Evolutionary conservation across 148 eudicot species (phyloP).

Genomic region (Nepenthes gracilis): DNA sequence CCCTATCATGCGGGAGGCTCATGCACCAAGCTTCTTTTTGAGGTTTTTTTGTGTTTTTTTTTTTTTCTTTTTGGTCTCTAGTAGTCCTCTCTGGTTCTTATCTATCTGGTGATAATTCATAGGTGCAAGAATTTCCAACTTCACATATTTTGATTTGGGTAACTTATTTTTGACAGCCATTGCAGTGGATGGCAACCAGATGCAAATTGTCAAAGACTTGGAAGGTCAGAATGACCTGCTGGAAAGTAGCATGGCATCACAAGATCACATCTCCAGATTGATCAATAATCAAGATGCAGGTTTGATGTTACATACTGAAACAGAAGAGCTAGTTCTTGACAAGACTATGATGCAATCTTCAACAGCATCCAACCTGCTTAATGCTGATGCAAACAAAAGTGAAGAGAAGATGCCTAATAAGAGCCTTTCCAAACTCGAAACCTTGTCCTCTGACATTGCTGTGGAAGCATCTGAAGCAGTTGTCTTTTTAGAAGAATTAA

Average conservation of each 20-base stretch:
- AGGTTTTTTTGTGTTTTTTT: too few relatives aligned
- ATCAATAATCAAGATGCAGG: constrained; percentile 2
- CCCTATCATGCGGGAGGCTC: too few relatives aligned
- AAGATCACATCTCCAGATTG: constrained; percentile 10
- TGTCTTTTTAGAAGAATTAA: constrained; percentile 2
- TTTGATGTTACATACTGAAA: constrained; percentile 9
- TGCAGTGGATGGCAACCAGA: constrained; percentile 7
- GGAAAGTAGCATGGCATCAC: constrained; percentile 8
- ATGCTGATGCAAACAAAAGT: constrained; percentile 10
- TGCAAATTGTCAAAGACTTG: constrained; percentile 7
- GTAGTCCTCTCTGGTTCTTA: too few relatives aligned
- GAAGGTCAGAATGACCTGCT: constrained; percentile 8
- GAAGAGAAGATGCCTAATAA: neutral
- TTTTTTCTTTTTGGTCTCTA: too few relatives aligned
- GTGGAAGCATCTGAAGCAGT: constrained; percentile 14
- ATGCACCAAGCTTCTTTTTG: too few relatives aligned
- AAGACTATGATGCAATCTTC: constrained; percentile 7
- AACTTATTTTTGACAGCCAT: constrained; percentile 5
- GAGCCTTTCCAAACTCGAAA: neutral
- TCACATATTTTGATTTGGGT: constrained; percentile 15
- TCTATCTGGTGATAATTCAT: too few relatives aligned
- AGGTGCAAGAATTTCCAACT: neutral
- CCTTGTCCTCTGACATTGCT: neutral
- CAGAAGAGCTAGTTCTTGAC: constrained; percentile 16
- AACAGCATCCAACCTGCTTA: constrained; percentile 3